Evolutionary conservation across 805 yeast species (phyloP).

Genomic region (Kuraishia ogatae): DNA sequence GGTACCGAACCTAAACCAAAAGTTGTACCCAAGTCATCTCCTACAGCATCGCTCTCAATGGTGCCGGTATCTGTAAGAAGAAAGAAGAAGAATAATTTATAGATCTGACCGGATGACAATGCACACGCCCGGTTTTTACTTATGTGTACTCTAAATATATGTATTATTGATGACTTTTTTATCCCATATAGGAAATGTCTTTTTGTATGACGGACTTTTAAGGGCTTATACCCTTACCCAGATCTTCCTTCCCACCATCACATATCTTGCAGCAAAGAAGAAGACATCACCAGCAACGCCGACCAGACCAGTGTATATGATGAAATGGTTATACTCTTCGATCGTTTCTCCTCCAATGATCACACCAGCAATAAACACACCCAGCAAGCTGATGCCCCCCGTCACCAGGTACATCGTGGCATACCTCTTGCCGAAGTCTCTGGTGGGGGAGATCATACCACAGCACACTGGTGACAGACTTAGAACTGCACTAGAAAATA

Average conservation of each 20-base stretch:
- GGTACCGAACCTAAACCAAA: not conserved
- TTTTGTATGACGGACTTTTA: too few species aligned
- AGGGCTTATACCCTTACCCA: not conserved
- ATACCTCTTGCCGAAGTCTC: slow-evolving; percentile 57
- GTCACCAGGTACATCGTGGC: slow-evolving; percentile 44
- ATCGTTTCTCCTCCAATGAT: slow-evolving; percentile 24
- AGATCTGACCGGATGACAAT: too few species aligned
- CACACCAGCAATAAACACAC: slow-evolving; percentile 23
- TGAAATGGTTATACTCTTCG: slow-evolving; percentile 25
- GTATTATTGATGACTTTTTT: too few species aligned
- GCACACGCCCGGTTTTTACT: too few species aligned
- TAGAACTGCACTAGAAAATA: slow-evolving; percentile 47
- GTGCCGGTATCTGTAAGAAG: slow-evolving; percentile 2
- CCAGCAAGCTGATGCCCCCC: slow-evolving; percentile 22
- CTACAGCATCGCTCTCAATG: not conserved
- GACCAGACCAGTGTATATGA: slow-evolving; percentile 23
- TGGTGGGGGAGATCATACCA: slow-evolving; percentile 45
- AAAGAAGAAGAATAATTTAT: not conserved
- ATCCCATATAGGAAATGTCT: too few species aligned
- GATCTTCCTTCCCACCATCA: not conserved
- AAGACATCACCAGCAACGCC: not conserved
- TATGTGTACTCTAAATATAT: too few species aligned
- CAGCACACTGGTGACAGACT: slow-evolving; percentile 56
- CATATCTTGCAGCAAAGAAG: not conserved
- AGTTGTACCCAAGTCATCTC: not conserved